Percentiles rank a stretch among this genome's conserved stretches.
Conservation (phyloP, 1,284 basidiomycete genomes). For the Apiotrichum sp. region DNA sequence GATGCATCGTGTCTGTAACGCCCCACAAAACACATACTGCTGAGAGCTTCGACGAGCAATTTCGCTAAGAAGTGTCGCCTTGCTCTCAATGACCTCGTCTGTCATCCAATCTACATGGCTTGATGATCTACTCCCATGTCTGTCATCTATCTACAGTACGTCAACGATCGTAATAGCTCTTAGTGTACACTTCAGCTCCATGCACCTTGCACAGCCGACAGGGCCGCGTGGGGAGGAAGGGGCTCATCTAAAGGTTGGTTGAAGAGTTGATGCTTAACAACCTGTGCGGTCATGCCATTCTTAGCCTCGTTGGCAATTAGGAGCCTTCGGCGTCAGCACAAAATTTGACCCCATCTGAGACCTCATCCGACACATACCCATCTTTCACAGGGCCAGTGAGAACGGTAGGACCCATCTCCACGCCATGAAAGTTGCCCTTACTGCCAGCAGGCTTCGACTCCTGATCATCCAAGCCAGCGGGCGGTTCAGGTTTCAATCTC, state of each 20-base stretch:
- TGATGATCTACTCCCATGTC: too few species aligned
- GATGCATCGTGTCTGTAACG: too few species aligned
- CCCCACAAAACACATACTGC: too few species aligned
- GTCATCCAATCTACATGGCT: too few species aligned
- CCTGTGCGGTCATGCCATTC: constrained; percentile 81
- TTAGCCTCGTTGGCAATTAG: constrained; percentile 82
- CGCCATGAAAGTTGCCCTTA: constrained; percentile 28
- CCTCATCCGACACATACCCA: constrained; percentile 53
- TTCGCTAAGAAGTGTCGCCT: too few species aligned
- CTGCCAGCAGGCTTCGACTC: background rate
- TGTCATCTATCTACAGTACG: too few species aligned
- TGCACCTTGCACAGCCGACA: constrained; percentile 1
- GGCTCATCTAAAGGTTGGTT: constrained; percentile 28
- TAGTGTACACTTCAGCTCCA: background rate
- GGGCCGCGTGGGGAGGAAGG: constrained; percentile 19
- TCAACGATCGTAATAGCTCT: too few species aligned
- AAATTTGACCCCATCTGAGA: background rate
- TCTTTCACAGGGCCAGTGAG: constrained; percentile 76
- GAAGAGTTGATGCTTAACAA: constrained; percentile 65
- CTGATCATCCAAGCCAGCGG: constrained; percentile 37
- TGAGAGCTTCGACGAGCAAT: too few species aligned
- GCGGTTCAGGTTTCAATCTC: constrained; percentile 21
- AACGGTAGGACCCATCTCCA: constrained; percentile 48
- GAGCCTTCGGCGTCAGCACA: constrained; percentile 51
- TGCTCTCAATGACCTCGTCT: too few species aligned